phyloP scores from a whole-genome alignment of 345 rosid genomes.

The Boechera retrofracta region DNA sequence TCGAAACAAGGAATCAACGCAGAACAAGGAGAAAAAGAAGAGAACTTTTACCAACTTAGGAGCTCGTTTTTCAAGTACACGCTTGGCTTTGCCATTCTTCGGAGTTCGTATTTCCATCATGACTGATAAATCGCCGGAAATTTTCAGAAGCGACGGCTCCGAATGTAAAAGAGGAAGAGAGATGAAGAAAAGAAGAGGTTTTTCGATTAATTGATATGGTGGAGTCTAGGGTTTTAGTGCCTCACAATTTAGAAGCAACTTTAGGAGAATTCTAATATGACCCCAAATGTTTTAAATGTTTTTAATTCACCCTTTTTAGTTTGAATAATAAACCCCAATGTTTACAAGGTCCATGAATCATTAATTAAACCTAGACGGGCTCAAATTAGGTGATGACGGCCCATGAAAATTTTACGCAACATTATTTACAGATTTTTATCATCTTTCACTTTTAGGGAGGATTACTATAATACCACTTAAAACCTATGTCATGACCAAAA shows the following conservation, averaged over 20 bases:
- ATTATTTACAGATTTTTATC: neutral
- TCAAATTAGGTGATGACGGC: neutral
- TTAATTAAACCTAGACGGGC: neutral
- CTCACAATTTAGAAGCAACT: slow-evolving; percentile 11
- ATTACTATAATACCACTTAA: too few relatives aligned
- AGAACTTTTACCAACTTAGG: slow-evolving; percentile 71
- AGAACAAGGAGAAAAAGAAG: neutral
- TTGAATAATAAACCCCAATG: neutral
- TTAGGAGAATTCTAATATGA: slow-evolving; percentile 4
- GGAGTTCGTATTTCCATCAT: slow-evolving; percentile 71
- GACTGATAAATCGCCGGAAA: slow-evolving; percentile 35
- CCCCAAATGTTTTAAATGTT: neutral
- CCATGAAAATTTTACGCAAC: neutral
- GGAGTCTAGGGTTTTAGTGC: slow-evolving; percentile 41
- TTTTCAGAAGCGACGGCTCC: slow-evolving; percentile 33
- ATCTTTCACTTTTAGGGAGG: too few relatives aligned
- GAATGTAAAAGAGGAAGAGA: neutral
- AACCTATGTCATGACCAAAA: too few relatives aligned
- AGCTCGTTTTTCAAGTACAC: slow-evolving; percentile 80
- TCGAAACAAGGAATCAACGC: neutral
- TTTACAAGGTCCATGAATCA: neutral
- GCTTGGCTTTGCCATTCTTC: slow-evolving; percentile 54
- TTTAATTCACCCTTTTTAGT: neutral
- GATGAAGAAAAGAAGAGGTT: slow-evolving; percentile 14
- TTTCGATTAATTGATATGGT: slow-evolving; percentile 15